phyloP scores from a whole-genome alignment of 306 rosid species.

The Fragaria iinumae region DNA sequence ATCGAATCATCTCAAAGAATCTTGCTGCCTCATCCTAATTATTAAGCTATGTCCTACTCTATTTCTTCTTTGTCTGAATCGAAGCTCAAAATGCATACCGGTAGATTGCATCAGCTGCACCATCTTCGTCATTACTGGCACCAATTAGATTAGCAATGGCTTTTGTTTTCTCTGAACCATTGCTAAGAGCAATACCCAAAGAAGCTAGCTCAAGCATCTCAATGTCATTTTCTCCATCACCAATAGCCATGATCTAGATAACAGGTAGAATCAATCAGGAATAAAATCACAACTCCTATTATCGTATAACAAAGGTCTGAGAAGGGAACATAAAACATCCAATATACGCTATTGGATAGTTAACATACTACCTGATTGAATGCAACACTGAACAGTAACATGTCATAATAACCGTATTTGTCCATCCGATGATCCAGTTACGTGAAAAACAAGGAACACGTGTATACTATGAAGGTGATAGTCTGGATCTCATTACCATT shows the following conservation, averaged over 20 bases:
- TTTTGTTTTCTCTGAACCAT: slow-evolving; percentile 81
- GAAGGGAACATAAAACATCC: not conserved
- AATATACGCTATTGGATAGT: not conserved
- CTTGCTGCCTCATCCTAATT: not conserved
- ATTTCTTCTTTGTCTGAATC: slow-evolving; percentile 4
- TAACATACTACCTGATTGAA: not conserved
- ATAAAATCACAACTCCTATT: not conserved
- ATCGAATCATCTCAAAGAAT: not conserved
- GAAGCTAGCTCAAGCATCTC: slow-evolving; percentile 96
- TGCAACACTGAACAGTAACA: not conserved
- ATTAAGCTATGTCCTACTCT: not conserved
- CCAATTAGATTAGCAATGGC: slow-evolving; percentile 80
- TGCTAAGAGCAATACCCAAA: slow-evolving; percentile 77
- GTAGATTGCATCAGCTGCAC: slow-evolving; percentile 90
- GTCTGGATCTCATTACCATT: not conserved
- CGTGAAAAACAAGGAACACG: not conserved
- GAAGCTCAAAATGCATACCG: slow-evolving; percentile 71
- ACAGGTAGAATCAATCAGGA: slow-evolving; percentile 10
- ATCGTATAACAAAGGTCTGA: not conserved
- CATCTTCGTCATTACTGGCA: slow-evolving; percentile 85
- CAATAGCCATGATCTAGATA: slow-evolving; percentile 90
- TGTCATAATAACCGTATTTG: no score
- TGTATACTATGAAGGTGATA: not conserved
- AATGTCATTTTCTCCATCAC: slow-evolving; percentile 90
- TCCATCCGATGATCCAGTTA: not conserved